These are phyloP conservation scores for Psilocybe azurescens DNA, from an alignment of 768 basidiomycete genomes.

Conservation along the genomic window DNA sequence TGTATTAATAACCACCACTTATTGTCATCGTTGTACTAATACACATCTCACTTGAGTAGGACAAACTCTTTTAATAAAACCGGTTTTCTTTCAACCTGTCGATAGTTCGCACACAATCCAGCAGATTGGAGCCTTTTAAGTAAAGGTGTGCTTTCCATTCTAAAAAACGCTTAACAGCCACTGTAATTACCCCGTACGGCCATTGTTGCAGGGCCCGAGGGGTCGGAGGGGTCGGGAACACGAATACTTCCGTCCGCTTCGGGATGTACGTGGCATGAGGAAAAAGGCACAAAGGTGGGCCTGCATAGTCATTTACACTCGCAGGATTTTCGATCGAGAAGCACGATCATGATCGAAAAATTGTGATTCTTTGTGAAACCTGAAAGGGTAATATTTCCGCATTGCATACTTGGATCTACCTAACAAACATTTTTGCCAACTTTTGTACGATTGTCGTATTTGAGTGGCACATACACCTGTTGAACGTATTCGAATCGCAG, in stretches of 20 bases:
- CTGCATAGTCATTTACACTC: not conserved
- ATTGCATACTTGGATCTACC: too few species aligned
- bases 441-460: conserved; percentile 13
- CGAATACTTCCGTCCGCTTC: not conserved
- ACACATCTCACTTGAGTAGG: not conserved
- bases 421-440: too few species aligned
- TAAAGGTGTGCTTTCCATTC: too few species aligned
- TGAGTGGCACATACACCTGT: not conserved
- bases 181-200: too few species aligned
- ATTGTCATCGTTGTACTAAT: not conserved
- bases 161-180: too few species aligned
- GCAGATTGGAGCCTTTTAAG: too few species aligned
- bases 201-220: not conserved
- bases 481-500: too few species aligned
- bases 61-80: not conserved
- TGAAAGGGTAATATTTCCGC: not conserved
- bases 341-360: conserved; percentile 4
- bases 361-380: not conserved
- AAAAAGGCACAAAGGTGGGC: not conserved
- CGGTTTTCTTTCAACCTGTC: not conserved
- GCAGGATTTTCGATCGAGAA: not conserved
- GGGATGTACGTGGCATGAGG: not conserved
- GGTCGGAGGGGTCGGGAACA: not conserved
- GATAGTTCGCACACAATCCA: not conserved
- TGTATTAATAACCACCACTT: conserved; percentile 1